phyloP scores from a whole-genome alignment of 345 rosid genomes.

The Gossypium longicalyx region DNA sequence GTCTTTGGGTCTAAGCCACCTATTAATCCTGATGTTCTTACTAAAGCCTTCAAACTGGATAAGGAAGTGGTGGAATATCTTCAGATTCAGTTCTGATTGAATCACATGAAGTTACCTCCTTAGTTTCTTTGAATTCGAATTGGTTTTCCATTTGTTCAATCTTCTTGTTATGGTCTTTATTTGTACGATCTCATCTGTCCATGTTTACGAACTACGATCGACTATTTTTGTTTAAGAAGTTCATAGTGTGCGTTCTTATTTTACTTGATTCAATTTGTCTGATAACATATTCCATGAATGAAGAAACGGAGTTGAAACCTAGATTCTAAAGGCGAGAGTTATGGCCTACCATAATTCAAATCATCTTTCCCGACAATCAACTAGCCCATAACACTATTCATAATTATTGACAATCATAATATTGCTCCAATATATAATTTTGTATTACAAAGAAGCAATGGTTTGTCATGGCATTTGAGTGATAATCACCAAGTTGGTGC shows the following conservation, averaged over 20 bases:
- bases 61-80: constrained; percentile 8
- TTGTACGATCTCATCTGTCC: background rate
- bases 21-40: constrained; percentile 18
- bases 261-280: too few species aligned
- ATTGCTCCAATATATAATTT: too few species aligned
- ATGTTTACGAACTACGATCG: background rate
- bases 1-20: constrained; percentile 26
- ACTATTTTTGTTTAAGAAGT: background rate
- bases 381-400: too few species aligned
- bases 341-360: too few species aligned
- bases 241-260: background rate
- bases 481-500: too few species aligned
- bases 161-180: background rate
- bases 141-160: background rate
- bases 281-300: too few species aligned
- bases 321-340: too few species aligned
- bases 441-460: too few species aligned
- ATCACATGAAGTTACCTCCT: background rate
- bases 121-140: background rate
- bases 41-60: constrained; percentile 25
- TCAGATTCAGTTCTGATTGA: constrained; percentile 9
- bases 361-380: too few species aligned
- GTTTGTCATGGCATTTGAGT: too few species aligned
- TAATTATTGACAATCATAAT: too few species aligned
- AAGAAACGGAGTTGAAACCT: too few species aligned